These are phyloP conservation scores for Nicotiana attenuata DNA, from an alignment of 257 asterid species.

Conservation along the genomic window DNA sequence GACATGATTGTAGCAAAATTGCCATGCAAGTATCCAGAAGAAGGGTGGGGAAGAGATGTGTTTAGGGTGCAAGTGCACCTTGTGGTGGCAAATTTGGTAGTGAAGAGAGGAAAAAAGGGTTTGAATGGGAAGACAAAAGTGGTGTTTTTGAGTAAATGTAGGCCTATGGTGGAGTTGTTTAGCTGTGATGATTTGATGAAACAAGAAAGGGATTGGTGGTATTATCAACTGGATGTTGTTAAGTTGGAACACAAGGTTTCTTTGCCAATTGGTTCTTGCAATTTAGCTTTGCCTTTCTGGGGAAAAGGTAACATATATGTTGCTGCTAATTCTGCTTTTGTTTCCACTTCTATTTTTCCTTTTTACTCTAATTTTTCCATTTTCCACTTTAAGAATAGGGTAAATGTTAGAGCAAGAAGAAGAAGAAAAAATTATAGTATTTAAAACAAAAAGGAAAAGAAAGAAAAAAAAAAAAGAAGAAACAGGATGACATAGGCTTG, in stretches of 20 bases:
- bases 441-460: too few relatives aligned
- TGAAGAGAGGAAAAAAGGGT: conserved; percentile 41
- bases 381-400: too few relatives aligned
- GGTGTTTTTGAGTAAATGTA: conserved; percentile 56
- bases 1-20: conserved; percentile 69
- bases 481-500: too few relatives aligned
- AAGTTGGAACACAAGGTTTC: conserved; percentile 51
- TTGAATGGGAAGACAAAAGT: conserved; percentile 50
- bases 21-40: conserved; percentile 46
- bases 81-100: conserved; percentile 55
- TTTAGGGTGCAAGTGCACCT: conserved; percentile 71
- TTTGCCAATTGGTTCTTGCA: conserved; percentile 74
- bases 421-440: too few relatives aligned
- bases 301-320: conserved; percentile 47
- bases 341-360: neutral
- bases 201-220: conserved; percentile 83
- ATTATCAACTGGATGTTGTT: conserved; percentile 38
- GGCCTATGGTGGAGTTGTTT: conserved; percentile 72
- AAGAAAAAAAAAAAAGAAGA: too few relatives aligned
- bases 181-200: conserved; percentile 57
- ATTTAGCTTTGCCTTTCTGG: conserved; percentile 74
- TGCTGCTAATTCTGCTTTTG: neutral
- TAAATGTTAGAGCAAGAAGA: too few relatives aligned
- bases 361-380: too few relatives aligned
- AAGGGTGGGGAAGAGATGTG: conserved; percentile 70